Base-by-base conservation (phyloP, 805 yeast species). In the Teunomyces tritomae region DNA sequence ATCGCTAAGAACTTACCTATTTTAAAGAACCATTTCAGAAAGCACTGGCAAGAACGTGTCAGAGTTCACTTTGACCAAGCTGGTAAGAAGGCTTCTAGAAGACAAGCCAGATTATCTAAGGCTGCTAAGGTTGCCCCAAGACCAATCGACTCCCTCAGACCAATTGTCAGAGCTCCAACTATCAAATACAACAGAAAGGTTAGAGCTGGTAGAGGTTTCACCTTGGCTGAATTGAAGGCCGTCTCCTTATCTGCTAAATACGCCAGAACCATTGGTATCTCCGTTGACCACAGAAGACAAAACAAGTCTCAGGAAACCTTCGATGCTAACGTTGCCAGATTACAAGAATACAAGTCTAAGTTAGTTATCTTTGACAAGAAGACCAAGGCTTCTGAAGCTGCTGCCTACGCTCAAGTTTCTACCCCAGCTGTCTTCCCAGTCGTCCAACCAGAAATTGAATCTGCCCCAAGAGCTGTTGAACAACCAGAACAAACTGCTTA, bases 11-110 rank as follows among this genome's bases (percentile, higher is more conserved):
- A 92, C 83, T 85, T 90, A 83, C 96, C 98, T 84, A 82, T 92
- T 82, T 87, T 89, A 85, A 89, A 89, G 87, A 92, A 92, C 87
- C 99, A 94, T 84, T 92, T 92, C 96, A 87, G 97, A 85, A 92
- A 92, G 89, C 92, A 92, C 96, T 94, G 99, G 99, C 98, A 94
- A 83, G 96, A 89, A 80, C 89, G 98, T 74, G 99, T 94, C 84
- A 89, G 83, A 77, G 97, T 89, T 70, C 99, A 95, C 90, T 87
- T 94, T 75, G 97, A 94, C 92, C 99, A 94, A 84, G 97, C 99
- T 73, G 99, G 99, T 77, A 90, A 92, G 86, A 94, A 94, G 86
- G 90, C 80, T 71, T 85, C 96, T 61, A 90, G 99, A 86, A 87
- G 99, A 82, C 81, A 79, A 63, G 87, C 96, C 63, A 89, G 99